Conservation (phyloP, 352 stramenopile genomes). For the Poterioochromonas sp. region DNA sequence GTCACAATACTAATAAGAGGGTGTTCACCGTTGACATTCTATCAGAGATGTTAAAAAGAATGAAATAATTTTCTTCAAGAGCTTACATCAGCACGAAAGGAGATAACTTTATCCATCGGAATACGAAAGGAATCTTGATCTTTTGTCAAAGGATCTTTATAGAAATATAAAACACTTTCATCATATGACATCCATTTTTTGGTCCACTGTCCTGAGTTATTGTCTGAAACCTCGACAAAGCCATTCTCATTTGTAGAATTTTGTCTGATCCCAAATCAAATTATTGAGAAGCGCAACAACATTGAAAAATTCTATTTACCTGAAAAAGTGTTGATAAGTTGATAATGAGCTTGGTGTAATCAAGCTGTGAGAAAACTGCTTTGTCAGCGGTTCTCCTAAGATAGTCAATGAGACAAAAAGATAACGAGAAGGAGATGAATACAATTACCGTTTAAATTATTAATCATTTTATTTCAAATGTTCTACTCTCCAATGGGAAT, state of each 20-base stretch:
- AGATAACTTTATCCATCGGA: not conserved
- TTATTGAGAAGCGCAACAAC: too few relatives aligned
- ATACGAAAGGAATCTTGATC: not conserved
- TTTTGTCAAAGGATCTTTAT: not conserved
- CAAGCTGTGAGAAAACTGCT: not conserved
- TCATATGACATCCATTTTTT: conserved; percentile 16
- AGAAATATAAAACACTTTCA: not conserved
- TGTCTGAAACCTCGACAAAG: not conserved
- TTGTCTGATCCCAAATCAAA: not conserved
- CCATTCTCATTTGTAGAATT: not conserved
- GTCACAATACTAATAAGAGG: not conserved
- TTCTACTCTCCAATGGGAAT: not conserved
- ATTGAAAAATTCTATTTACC: not conserved
- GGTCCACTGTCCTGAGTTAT: not conserved
- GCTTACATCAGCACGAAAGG: conserved; percentile 3
- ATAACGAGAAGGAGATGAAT: too few relatives aligned
- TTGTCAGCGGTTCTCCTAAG: not conserved
- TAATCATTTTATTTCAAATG: too few relatives aligned
- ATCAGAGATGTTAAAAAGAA: not conserved
- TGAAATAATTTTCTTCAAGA: not conserved
- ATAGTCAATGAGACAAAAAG: too few relatives aligned
- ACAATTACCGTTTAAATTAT: too few relatives aligned
- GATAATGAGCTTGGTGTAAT: not conserved
- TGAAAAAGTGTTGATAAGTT: not conserved
- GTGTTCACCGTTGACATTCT: not conserved